Evolutionary conservation across 305 asterid genomes (phyloP), one percentile per base, ranked within the genome.

Genomic region (Fraxinus latifolia): DNA sequence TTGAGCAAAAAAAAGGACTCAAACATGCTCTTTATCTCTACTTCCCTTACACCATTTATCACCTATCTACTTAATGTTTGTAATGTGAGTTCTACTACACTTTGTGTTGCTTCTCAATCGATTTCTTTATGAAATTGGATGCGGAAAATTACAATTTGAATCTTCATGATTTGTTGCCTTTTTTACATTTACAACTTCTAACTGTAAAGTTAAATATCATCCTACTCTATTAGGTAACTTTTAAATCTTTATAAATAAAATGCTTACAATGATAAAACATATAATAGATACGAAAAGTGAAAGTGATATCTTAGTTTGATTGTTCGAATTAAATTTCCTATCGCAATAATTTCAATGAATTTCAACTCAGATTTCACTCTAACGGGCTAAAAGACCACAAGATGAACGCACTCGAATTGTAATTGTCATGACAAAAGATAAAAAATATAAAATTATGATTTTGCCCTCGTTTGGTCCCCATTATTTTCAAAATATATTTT

Each of bases 1-100:
- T 37, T 37, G 12, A 37, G 12, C 11, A 8, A 37, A 37, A 37
- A 37, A 37, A 7, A 25, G 44, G 12, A 8, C 44, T 37, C 12
- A 37, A 37, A 37, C 44, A 37, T 37, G 44, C 12, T 37, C 44
- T 12, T 44, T 44, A 44, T 44, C 17, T 12, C 1, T 12, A 1
- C 5, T 12, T 39, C 77, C 77, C 72, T 47, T 19, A 68, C 15
- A 76, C 55, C 29, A 53, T 71, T 82, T 33, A 15, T 34, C 12
- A 11, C 79, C 71, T 32, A 71, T 76, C 12, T 44, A 80, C 83
- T 75, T 78, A 44, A 84, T 36, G 53, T 47, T 82, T 27, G 21
- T 33, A 60, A 77, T 79, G 44, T 39, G 78, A 72, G 8, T 19
- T 33, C 1, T 33, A 14, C 76, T 68, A 53, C 50, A 65, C 60